Base-by-base conservation (phyloP, 1,284 basidiomycete genomes). In the Ceratobasidium sp. region DNA sequence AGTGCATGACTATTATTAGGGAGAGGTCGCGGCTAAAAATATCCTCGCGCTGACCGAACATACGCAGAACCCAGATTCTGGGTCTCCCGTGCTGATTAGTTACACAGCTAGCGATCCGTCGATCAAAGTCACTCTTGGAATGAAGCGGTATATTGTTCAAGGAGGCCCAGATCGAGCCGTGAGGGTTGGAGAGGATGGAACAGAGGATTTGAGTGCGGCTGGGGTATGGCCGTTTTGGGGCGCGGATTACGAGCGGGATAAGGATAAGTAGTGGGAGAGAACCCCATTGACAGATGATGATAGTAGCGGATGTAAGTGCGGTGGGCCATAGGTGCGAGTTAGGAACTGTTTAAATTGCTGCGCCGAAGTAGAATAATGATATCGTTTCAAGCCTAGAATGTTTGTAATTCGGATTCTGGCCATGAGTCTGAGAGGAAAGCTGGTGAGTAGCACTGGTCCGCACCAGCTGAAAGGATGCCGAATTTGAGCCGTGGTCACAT, bases 91-190 rank as follows among this genome's bases (percentile, higher is more conserved):
- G 62, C 81, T 95, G 42, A 89, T 91, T 78, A 82, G 83, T 12
- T 93, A 93, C 83, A 85, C 81, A 9, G 89, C 89, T 15, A 87
- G 87, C 6, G 82, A 86, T n/a, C 91, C 91, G 1, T 89, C 87
- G 61, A 93, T 93, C 86, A 93, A 93, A 84, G 87, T 94, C 20
- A 90, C 92, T 0, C 86, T 94, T 38, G 92, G 92, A 1, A 82
- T 92, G 26, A 54, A 33, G 42, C 67, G 54, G 13, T 73, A 73
- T 62, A 52, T 56, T n/a, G 48, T 62, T 12, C 13, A 59, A 12
- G 61, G 38, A 12, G 56, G 69, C 17, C n/a, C 56, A 7, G 57
- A 73, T 10, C 13, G 13, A 13, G 56, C n/a, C 9, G 9, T 73
- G 3, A 59, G 17, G 33, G 26, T 73, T 9, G 69, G 56, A 9